These are phyloP conservation scores for Lactifluus hygrophoroides DNA, from an alignment of 768 basidiomycete species.

Conservation along the genomic window DNA sequence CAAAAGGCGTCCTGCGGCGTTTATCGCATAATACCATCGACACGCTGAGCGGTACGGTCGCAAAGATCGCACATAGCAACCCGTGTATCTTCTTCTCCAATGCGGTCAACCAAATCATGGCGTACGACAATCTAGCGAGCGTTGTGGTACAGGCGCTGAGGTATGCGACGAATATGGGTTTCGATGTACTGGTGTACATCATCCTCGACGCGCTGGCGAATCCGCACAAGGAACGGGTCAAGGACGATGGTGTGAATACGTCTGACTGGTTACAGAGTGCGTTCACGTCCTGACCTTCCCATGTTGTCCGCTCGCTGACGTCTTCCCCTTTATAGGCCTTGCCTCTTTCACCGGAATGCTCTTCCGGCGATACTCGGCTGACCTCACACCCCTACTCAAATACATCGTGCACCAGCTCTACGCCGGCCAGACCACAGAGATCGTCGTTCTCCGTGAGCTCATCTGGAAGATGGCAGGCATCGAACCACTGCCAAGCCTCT, in stretches of 20 bases:
- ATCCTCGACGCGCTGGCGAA: slow-evolving; percentile 84
- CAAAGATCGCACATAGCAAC: slow-evolving; percentile 90
- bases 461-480: slow-evolving; percentile 96
- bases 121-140: slow-evolving; percentile 87
- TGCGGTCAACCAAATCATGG: slow-evolving; percentile 89
- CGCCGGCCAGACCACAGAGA: slow-evolving; percentile 74
- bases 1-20: slow-evolving; percentile 82
- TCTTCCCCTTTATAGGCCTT: slow-evolving; percentile 47
- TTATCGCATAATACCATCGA: slow-evolving; percentile 80
- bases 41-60: slow-evolving; percentile 76
- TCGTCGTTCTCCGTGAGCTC: slow-evolving; percentile 85
- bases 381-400: slow-evolving; percentile 74
- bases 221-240: slow-evolving; percentile 70
- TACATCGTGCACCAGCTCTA: slow-evolving; percentile 90
- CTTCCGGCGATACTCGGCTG: slow-evolving; percentile 78
- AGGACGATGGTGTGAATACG: slow-evolving; percentile 86
- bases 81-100: slow-evolving; percentile 86
- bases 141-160: slow-evolving; percentile 85
- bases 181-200: slow-evolving; percentile 85
- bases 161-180: slow-evolving; percentile 88
- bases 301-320: slow-evolving; percentile 14
- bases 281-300: slow-evolving; percentile 28
- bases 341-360: slow-evolving; percentile 91
- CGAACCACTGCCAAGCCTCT: slow-evolving; percentile 81
- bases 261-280: slow-evolving; percentile 88